Evolutionary conservation across 1,284 basidiomycete genomes (phyloP), one percentile per base, ranked within the genome.

Genomic region (Sporisorium sorghi): DNA sequence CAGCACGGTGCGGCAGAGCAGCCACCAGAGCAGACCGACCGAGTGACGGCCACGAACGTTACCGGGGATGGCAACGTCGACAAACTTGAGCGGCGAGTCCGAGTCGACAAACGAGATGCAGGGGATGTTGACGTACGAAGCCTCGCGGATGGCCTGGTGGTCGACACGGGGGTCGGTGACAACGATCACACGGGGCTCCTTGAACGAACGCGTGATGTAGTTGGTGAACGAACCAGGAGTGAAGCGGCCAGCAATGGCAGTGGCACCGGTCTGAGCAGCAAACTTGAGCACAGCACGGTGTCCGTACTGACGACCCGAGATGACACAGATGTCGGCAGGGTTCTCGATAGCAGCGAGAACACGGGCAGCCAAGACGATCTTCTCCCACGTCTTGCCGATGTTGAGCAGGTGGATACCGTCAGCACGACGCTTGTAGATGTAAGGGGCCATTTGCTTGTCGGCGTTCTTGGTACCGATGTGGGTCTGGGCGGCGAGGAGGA

Each of bases 311-410:
- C 97, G 93, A 66, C 94, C 94, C 74, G 94, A 95, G 87, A 99
- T 97, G 85, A 97, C 96, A 87, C 92, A 94, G 84, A 99, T 90
- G 86, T 99, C 96, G 86, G 93, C 91, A 75, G 96, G 95, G 90
- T 98, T 98, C 87, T 98, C 95, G 82, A 98, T 91, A 57, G 85
- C 83, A 51, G 84, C 83, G 37, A 84, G 77, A 54, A 85, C 73
- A 69, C 83, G 80, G 47, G 83, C 83, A 51, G 83, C 84, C 57
- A 84, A 61, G 43, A 84, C 80, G 58, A 99, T 90, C 88, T 99
- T 99, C 88, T 98, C 94, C 96, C 95, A 98, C 80, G 96, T 99
- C 90, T 98, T 98, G 85, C 95, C 95, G 82, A 98, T 91, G 91
- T 99, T 97, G 85, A 98, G 87, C 84, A 99, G 88, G 88, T 98